These are phyloP conservation scores for Serendipita indica DNA, from an alignment of 768 basidiomycete species.

Conservation along the genomic window DNA sequence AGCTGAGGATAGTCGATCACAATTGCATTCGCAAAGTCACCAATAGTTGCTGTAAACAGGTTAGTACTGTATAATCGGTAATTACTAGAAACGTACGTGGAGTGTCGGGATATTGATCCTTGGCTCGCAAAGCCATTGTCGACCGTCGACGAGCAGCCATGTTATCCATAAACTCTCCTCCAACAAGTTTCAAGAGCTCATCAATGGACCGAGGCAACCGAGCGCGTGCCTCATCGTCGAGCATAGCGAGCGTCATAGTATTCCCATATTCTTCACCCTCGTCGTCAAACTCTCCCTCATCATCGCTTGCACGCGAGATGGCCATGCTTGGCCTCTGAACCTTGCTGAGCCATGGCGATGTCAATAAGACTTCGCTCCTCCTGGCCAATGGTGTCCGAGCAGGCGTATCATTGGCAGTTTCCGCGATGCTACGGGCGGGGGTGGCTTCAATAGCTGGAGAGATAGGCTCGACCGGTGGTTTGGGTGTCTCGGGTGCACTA, in stretches of 20 bases:
- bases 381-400: not conserved
- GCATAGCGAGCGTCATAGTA: not conserved
- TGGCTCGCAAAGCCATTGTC: not conserved
- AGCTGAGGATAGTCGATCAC: not conserved
- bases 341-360: not conserved
- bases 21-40: not conserved
- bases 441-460: not conserved
- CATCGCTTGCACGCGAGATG: not conserved
- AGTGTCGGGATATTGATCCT: not conserved
- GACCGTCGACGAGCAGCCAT: not conserved
- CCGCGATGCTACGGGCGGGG: no score
- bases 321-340: not conserved
- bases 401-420: no score
- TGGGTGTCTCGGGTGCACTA: not conserved
- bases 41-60: not conserved
- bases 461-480: not conserved
- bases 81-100: not conserved
- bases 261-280: not conserved
- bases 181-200: not conserved
- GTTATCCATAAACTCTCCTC: constrained; percentile 8
- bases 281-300: not conserved
- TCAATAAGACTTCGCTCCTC: not conserved
- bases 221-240: not conserved
- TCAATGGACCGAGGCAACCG: not conserved
- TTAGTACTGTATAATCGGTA: not conserved